Evolutionary conservation across 2,329 filamentous ascomycete genomes (phyloP).

Genomic region (Zymoseptoria passerinii): DNA sequence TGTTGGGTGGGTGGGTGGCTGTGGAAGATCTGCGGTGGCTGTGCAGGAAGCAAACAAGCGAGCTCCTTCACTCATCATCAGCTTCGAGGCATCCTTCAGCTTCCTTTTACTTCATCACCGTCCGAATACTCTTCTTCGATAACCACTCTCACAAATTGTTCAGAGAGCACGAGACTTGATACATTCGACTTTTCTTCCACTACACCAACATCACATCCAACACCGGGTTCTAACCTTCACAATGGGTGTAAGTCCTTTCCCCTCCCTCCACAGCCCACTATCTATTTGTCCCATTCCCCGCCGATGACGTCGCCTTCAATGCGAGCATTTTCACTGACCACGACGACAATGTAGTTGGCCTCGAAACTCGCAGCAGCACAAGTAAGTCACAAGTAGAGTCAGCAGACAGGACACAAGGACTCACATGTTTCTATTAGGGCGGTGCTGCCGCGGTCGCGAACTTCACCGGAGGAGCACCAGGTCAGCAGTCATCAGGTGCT

Average conservation of each 20-base stretch:
- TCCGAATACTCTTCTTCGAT: not conserved
- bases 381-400: not conserved
- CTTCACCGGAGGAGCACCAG: slow-evolving; percentile 27
- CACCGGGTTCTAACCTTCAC: not conserved
- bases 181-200: not conserved
- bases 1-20: not conserved
- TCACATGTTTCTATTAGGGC: slow-evolving; percentile 8
- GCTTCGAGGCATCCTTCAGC: not conserved
- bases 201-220: not conserved
- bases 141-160: not conserved
- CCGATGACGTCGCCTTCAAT: not conserved
- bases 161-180: not conserved
- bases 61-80: not conserved
- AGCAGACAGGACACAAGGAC: not conserved
- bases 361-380: slow-evolving; percentile 41
- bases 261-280: not conserved
- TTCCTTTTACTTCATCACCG: not conserved
- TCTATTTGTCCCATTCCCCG: not conserved
- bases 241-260: not conserved
- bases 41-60: not conserved
- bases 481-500: slow-evolving; percentile 20
- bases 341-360: slow-evolving; percentile 31
- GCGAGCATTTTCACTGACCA: not conserved
- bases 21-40: not conserved
- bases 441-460: slow-evolving; percentile 21